phyloP scores from a whole-genome alignment of 441 rosid species.

The Jatropha podagrica region DNA sequence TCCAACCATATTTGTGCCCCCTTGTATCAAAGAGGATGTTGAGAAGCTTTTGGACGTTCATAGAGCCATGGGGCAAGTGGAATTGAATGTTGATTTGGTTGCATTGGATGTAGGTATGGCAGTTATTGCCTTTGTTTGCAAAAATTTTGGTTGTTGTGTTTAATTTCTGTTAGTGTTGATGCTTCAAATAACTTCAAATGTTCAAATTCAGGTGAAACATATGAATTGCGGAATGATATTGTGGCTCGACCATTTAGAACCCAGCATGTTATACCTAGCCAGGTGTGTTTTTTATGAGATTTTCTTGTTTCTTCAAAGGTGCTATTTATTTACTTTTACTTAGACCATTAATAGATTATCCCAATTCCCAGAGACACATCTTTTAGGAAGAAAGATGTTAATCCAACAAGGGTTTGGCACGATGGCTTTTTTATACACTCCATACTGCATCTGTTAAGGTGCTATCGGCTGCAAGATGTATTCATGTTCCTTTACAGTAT shows the following conservation, averaged over 20 bases:
- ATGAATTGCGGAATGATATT: conserved; percentile 77
- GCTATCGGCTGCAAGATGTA: background rate
- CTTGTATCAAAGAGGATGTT: conserved; percentile 77
- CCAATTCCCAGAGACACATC: background rate
- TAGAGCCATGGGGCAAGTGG: conserved; percentile 76
- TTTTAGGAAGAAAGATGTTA: background rate
- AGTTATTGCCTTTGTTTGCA: conserved; percentile 1
- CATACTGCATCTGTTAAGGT: background rate
- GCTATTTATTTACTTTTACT: background rate
- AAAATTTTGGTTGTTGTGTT: background rate
- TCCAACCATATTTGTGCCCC: conserved; percentile 82
- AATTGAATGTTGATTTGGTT: conserved; percentile 68
- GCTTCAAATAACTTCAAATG: conserved; percentile 21
- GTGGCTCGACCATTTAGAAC: conserved; percentile 86
- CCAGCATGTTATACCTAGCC: conserved; percentile 86
- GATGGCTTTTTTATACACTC: background rate
- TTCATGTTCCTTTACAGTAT: background rate
- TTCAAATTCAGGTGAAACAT: conserved; percentile 74
- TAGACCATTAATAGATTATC: background rate
- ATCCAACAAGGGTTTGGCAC: background rate
- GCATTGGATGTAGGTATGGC: conserved; percentile 74
- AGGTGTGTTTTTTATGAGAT: conserved; percentile 42
- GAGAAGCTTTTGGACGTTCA: conserved; percentile 76
- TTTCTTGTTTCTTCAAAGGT: conserved; percentile 2
- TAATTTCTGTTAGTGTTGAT: conserved; percentile 2